Percentiles rank a stretch among this genome's conserved stretches.
These are phyloP conservation scores for Candida gigantensis DNA, from an alignment of 1,139 yeast species.

Conservation along the genomic window DNA sequence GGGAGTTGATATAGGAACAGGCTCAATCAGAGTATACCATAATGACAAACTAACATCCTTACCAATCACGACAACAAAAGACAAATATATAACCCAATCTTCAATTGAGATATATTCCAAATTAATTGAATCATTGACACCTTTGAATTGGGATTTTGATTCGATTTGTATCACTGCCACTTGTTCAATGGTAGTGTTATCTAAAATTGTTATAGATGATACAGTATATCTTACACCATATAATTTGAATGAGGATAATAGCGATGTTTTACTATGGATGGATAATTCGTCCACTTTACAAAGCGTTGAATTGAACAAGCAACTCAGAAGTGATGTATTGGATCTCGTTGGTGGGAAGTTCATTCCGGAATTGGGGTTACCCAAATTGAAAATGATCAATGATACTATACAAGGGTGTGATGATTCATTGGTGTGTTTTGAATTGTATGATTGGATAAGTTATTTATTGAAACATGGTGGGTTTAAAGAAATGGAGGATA, in stretches of 20 bases:
- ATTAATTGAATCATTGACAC: constrained; percentile 13
- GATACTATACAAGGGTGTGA: constrained; percentile 17
- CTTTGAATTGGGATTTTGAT: constrained; percentile 7
- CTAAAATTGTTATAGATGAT: constrained; percentile 14
- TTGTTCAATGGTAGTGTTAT: constrained; percentile 52
- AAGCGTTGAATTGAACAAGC: constrained; percentile 29
- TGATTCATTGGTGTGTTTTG: constrained; percentile 42
- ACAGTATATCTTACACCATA: constrained; percentile 24
- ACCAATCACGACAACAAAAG: constrained; percentile 12
- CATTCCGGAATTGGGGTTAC: constrained; percentile 58
- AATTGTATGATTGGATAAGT: constrained; percentile 53
- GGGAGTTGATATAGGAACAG: constrained; percentile 60
- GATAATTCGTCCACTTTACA: constrained; percentile 46
- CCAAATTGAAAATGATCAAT: constrained; percentile 47
- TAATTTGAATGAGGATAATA: constrained; percentile 19
- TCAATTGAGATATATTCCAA: constrained; percentile 35
- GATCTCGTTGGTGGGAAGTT: constrained; percentile 45
- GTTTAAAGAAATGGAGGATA: background rate
- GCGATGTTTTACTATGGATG: constrained; percentile 62
- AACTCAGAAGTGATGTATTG: constrained; percentile 16
- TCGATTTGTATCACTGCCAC: constrained; percentile 46
- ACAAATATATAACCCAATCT: constrained; percentile 40
- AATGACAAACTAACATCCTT: constrained; percentile 6
- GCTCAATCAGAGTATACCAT: constrained; percentile 38
- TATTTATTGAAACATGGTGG: constrained; percentile 25